Evolutionary conservation across 2,329 filamentous ascomycete genomes (phyloP), one percentile per base, ranked within the genome.

Genomic region (Colletotrichum musae): DNA sequence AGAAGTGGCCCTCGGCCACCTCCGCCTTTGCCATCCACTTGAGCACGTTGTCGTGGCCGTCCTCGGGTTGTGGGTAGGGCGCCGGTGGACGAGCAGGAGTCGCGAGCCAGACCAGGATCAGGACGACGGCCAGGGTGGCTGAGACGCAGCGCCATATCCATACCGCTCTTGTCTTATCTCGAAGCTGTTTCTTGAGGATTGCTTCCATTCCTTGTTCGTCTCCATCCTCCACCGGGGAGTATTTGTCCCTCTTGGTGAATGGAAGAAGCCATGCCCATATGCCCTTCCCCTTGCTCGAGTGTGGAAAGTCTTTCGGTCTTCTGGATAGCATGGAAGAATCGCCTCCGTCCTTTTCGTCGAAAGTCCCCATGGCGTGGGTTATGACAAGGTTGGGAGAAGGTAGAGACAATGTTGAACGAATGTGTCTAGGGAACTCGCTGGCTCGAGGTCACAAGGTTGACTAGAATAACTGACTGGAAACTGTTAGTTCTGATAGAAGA

Each of bases 21-120:
- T 68, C 64, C 9, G 64, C 64, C 16, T 64, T 13, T 6, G 57
- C 62, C 52, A 68, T 68, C 64, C 64, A 64, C 13, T 39, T 53
- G 21, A 68, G 47, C 0, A 64, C 18, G 16, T 68, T 68, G 3
- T 64, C 59, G 16, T 45, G 56, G 36, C 59, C 59, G 16, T 68
- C 59, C 7, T 48, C 59, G 5, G 64, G 59, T 3, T 64, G 52
- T 2, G 64, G 64, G n/a, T 64, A 68, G 2, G 41, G 26, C 26
- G 36, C 3, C 1, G 4, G n/a, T 6, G 36, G 10, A 1, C 5
- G 7, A 3, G 43, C 1, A 13, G 26, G 16, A 13, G n/a, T n/a
- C 13, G 5, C 0, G 24, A 41, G 41, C 32, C 59, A 68, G 18
- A 45, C 47, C 0, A 26, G 1, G 10, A 21, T 1, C 4, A 64